Evolutionary conservation across 2,329 filamentous ascomycete species (phyloP).

Genomic region (Fusarium gaditjirri): DNA sequence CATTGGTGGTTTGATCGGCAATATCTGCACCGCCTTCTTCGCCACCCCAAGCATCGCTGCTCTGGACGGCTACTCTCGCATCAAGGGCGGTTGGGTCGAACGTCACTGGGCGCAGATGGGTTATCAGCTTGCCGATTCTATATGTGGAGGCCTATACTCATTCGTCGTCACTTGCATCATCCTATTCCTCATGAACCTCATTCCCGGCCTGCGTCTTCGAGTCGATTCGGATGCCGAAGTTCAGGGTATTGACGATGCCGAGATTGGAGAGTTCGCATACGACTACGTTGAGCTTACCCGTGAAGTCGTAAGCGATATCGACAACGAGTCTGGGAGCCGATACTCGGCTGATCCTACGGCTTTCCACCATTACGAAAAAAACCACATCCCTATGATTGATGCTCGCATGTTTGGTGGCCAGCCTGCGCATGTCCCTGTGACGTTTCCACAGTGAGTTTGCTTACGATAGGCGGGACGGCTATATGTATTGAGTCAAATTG

Average conservation of each 20-base stretch:
- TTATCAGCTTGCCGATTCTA: slow-evolving; percentile 85
- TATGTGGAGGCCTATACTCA: slow-evolving; percentile 80
- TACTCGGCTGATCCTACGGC: slow-evolving; percentile 55
- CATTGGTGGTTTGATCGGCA: slow-evolving; percentile 81
- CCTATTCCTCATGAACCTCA: slow-evolving; percentile 80
- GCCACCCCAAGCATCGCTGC: slow-evolving; percentile 86
- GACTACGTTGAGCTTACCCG: slow-evolving; percentile 88
- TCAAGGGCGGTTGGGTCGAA: slow-evolving; percentile 84
- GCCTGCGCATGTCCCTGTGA: slow-evolving; percentile 38
- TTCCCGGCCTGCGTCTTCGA: slow-evolving; percentile 80
- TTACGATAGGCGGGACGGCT: background rate
- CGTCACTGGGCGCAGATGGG: slow-evolving; percentile 84
- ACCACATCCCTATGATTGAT: slow-evolving; percentile 61
- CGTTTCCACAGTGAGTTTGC: slow-evolving; percentile 37
- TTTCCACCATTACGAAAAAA: slow-evolving; percentile 60
- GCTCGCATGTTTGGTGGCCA: slow-evolving; percentile 53
- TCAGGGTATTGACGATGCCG: slow-evolving; percentile 86
- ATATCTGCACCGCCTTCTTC: slow-evolving; percentile 83
- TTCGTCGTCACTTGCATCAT: slow-evolving; percentile 83
- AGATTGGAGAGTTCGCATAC: slow-evolving; percentile 95
- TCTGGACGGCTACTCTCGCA: slow-evolving; percentile 75
- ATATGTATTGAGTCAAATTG: slow-evolving; percentile 19
- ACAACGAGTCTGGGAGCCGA: slow-evolving; percentile 56
- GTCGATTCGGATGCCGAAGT: slow-evolving; percentile 82
- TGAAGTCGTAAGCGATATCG: slow-evolving; percentile 60